These are phyloP conservation scores for Alternaria sp. DNA, from an alignment of 2,329 filamentous ascomycete species.

Conservation along the genomic window DNA sequence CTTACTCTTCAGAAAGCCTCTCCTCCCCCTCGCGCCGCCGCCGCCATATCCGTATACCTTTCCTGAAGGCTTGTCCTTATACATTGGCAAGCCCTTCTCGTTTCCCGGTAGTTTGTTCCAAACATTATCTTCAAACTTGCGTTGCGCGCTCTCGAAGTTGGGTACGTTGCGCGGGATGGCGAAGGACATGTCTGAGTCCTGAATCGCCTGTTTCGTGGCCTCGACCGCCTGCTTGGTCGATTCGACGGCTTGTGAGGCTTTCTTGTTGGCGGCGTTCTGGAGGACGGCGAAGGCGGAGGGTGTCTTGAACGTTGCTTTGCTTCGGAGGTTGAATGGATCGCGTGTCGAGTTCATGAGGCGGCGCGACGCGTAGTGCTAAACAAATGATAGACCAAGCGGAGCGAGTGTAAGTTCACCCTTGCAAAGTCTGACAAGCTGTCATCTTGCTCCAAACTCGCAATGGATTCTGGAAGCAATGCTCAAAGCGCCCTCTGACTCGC, in stretches of 20 bases:
- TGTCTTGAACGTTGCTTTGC: conserved; percentile 37
- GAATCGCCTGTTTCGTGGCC: conserved; percentile 39
- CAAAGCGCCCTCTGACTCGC: conserved; percentile 18
- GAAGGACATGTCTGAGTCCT: conserved; percentile 54
- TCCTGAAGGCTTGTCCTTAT: conserved; percentile 89
- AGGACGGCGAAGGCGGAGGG: conserved; percentile 42
- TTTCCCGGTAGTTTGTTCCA: conserved; percentile 65
- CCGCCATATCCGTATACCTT: conserved; percentile 68
- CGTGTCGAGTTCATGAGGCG: conserved; percentile 53
- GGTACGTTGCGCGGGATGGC: conserved; percentile 53
- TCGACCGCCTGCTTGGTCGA: conserved; percentile 46
- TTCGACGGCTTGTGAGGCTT: conserved; percentile 33
- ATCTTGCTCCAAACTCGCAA: conserved; percentile 10
- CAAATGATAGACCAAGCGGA: conserved; percentile 1
- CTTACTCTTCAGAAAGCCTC: conserved; percentile 64
- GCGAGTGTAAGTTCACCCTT: conserved; percentile 14
- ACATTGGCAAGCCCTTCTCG: conserved; percentile 80
- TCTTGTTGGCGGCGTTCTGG: conserved; percentile 42
- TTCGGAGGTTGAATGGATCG: conserved; percentile 57
- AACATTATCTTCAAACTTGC: conserved; percentile 52
- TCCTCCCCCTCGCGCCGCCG: conserved; percentile 66
- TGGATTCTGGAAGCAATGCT: conserved; percentile 3
- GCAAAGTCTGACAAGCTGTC: conserved; percentile 4
- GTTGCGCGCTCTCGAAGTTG: conserved; percentile 53
- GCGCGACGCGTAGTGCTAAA: conserved; percentile 15